A percentile compares a stretch with the other conserved stretches of the same genome.
Evolutionary conservation across 1,139 yeast genomes (phyloP).

Genomic region (Nakaseomyces uthaithaninus): DNA sequence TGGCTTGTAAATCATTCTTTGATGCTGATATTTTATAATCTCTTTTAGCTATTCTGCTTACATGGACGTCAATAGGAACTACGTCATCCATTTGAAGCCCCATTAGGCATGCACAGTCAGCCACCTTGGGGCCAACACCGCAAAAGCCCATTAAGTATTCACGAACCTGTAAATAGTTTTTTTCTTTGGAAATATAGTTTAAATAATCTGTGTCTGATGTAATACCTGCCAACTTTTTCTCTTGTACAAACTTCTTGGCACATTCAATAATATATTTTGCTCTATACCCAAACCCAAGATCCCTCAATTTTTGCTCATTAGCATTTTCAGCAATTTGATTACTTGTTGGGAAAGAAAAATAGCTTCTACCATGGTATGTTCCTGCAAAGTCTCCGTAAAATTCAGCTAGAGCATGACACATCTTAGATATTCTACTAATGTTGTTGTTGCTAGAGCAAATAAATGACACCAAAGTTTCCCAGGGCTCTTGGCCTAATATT

Average conservation of each 20-base stretch:
- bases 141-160: slow-evolving; percentile 55
- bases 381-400: slow-evolving; percentile 63
- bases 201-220: slow-evolving; percentile 24
- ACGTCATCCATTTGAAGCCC: slow-evolving; percentile 79
- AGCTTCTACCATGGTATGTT: slow-evolving; percentile 46
- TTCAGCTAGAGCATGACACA: slow-evolving; percentile 75
- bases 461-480: slow-evolving; percentile 87
- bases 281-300: slow-evolving; percentile 72
- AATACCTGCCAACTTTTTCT: slow-evolving; percentile 23
- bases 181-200: slow-evolving; percentile 12
- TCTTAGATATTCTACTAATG: slow-evolving; percentile 83
- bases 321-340: slow-evolving; percentile 36
- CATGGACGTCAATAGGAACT: slow-evolving; percentile 96
- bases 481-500: slow-evolving; percentile 85
- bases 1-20: slow-evolving; percentile 25
- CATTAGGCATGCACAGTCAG: slow-evolving; percentile 92
- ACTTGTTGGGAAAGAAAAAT: slow-evolving; percentile 72
- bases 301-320: slow-evolving; percentile 41
- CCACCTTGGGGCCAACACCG: slow-evolving; percentile 98
- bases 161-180: slow-evolving; percentile 42
- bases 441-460: slow-evolving; percentile 96
- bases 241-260: slow-evolving; percentile 43
- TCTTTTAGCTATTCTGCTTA: slow-evolving; percentile 81
- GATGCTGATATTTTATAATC: slow-evolving; percentile 55
- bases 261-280: slow-evolving; percentile 83